A percentile compares a stretch with the other conserved stretches of the same genome.
Conservation (phyloP, 495 filamentous ascomycete species). For the Neurospora sp. region DNA sequence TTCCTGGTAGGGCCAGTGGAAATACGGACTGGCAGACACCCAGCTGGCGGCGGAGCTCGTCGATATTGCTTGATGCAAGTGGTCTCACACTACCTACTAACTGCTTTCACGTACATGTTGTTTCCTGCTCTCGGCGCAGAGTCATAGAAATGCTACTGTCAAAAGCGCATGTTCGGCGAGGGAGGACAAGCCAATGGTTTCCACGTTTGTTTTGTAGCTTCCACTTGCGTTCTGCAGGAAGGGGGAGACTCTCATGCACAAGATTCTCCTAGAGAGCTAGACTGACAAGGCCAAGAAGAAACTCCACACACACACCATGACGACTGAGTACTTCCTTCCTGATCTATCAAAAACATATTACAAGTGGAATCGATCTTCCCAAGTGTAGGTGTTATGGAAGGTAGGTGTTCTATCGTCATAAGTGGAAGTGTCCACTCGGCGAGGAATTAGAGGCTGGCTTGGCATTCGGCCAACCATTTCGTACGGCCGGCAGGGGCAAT, state of each 20-base stretch:
- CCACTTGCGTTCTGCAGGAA: background rate
- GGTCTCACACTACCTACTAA: background rate
- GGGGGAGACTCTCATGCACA: background rate
- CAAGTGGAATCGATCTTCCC: background rate
- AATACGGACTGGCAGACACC: too few species aligned
- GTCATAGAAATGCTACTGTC: background rate
- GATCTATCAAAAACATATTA: background rate
- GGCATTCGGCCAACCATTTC: background rate
- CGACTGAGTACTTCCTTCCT: background rate
- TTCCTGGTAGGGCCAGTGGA: background rate
- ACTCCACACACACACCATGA: background rate
- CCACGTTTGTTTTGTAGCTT: background rate
- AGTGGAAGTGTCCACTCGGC: background rate
- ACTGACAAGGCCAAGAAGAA: background rate
- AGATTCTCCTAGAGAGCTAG: background rate
- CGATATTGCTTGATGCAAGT: background rate
- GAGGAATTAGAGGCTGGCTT: background rate
- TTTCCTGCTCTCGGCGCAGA: background rate
- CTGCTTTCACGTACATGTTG: background rate
- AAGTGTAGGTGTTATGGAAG: background rate
- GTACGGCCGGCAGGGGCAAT: too few species aligned
- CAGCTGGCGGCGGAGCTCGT: too few species aligned
- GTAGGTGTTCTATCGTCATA: background rate
- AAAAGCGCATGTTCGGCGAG: background rate
- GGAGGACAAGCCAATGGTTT: background rate